Evolutionary conservation across 495 filamentous ascomycete species (phyloP).

Genomic region (Chaetomium fimeti): DNA sequence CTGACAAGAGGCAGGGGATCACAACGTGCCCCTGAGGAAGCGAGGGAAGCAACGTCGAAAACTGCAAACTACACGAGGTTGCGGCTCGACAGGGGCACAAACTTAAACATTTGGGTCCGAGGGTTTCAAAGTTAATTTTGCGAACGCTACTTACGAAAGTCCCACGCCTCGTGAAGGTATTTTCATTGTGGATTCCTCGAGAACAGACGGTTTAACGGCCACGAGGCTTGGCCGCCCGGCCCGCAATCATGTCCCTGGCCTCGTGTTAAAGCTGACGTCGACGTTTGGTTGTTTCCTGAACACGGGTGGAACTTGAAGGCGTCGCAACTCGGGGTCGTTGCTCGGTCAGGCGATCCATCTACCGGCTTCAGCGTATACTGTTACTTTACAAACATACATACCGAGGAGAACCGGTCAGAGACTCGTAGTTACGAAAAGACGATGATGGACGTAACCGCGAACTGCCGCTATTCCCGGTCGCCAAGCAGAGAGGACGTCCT

Average conservation of each 20-base stretch:
- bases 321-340: neutral
- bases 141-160: neutral
- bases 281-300: neutral
- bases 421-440: too few species aligned
- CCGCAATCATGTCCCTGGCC: neutral
- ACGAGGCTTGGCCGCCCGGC: neutral
- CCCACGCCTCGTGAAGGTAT: neutral
- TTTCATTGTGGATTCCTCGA: neutral
- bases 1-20: neutral
- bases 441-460: too few species aligned
- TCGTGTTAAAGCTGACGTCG: too few species aligned
- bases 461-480: neutral
- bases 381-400: too few species aligned
- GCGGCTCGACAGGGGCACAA: constrained; percentile 1
- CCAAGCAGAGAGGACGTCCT: neutral
- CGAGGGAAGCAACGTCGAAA: neutral
- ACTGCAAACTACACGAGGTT: constrained; percentile 13
- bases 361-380: neutral
- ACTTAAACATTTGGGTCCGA: neutral
- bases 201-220: neutral
- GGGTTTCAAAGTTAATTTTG: neutral
- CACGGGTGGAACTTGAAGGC: neutral
- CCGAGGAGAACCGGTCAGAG: too few species aligned
- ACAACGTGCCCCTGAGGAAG: neutral
- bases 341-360: neutral